Percentiles rank a stretch among this genome's conserved stretches.
phyloP scores from a whole-genome alignment of 1,139 yeast genomes.

The Geotrichum bryndzae region DNA sequence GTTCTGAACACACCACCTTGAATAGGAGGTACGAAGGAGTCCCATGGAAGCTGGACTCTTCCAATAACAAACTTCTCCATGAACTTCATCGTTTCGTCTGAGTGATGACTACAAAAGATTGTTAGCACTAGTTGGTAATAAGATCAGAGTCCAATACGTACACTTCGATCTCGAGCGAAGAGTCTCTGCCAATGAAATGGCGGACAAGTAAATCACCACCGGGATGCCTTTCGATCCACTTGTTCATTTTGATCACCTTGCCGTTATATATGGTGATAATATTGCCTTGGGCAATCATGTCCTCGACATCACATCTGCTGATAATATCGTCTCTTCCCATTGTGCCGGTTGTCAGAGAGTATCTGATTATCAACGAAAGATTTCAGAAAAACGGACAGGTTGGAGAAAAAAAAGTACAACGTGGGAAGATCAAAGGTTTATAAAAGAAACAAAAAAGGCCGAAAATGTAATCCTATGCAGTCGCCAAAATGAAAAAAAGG shows the following conservation, averaged over 20 bases:
- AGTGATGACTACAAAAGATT: constrained; percentile 43
- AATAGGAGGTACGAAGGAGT: constrained; percentile 75
- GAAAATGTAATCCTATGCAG: background rate
- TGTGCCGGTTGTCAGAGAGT: background rate
- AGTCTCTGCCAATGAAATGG: constrained; percentile 85
- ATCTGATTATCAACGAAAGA: background rate
- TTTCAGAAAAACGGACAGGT: background rate
- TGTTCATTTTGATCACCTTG: constrained; percentile 56
- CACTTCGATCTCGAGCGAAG: constrained; percentile 84
- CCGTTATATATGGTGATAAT: constrained; percentile 61
- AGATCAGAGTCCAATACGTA: constrained; percentile 24
- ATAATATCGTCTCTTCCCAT: constrained; percentile 13
- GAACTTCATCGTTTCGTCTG: constrained; percentile 47
- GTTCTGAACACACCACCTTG: constrained; percentile 63
- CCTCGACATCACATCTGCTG: constrained; percentile 37
- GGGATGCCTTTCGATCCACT: constrained; percentile 72
- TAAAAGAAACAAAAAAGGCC: background rate
- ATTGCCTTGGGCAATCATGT: constrained; percentile 60
- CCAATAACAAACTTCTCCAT: constrained; percentile 62
- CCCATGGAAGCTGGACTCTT: constrained; percentile 56
- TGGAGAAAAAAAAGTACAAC: background rate
- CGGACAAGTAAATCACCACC: constrained; percentile 83
- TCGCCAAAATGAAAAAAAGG: background rate
- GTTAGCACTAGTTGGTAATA: background rate
- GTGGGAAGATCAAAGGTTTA: background rate